Evolutionary conservation across 768 basidiomycete genomes (phyloP), one percentile per base, ranked within the genome.

Genomic region (Kwoniella europaea): DNA sequence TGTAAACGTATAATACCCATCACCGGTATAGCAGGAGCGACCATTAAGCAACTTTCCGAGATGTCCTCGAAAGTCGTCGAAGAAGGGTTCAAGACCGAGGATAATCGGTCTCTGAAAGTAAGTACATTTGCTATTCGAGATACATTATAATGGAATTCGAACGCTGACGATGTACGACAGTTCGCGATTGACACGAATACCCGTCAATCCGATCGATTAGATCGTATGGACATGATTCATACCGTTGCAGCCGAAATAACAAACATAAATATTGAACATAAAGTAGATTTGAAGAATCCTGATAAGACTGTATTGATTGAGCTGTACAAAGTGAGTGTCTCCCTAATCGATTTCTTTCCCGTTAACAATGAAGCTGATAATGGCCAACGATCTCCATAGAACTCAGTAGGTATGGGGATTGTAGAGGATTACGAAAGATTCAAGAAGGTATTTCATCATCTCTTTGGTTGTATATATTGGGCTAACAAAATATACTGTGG

Each of bases 261-360:
- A 16, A 60, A 65, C 20, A 50, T 78, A 2, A 69, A 71, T 10
- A 55, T 42, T 43, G 69, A 68, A 3, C 79, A 80, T 52, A 74
- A 55, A 20, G 79, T 80, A 4, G 77, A 80, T 71, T 61, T 80
- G 52, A 73, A 66, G 42, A 63, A 76, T 44, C 75, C 74, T 1
- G 77, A 80, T 43, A 58, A 77, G 65, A 78, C 77, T 10, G 75
- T 80, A 5, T 56, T 78, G 42, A 54, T 78, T 1, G 79, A 80
- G 65, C 52, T 77, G 13, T 63, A 72, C 55, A 78, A 76, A 61
- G 78, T 77, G 57, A 64, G 78, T 24, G 7, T 15, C 50, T 7
- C 56, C 42, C 18, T 27, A 10, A 52, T n/a, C 41, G 13, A 68
- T 20, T 6, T 29, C 13, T 12, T 13, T 18, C 9, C 44, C 1